phyloP scores from a whole-genome alignment of 768 basidiomycete species.

The Rubroboletus pulcherrimus region DNA sequence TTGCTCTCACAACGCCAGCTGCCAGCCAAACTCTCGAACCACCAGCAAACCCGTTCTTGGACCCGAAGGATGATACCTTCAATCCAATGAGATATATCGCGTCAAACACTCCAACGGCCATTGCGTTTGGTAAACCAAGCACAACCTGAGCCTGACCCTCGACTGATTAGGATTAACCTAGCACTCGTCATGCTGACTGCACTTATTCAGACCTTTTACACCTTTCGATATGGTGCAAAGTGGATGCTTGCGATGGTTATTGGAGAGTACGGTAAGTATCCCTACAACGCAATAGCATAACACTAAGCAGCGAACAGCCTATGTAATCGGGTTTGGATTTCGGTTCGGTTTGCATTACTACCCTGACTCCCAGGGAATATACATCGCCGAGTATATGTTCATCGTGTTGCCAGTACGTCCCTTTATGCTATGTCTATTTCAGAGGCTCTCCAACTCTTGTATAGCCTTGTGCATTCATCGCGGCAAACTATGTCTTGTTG shows the following conservation, averaged over 20 bases:
- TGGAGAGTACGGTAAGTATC: constrained; percentile 52
- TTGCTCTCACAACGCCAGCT: not conserved
- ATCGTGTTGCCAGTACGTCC: constrained; percentile 49
- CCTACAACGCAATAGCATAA: not conserved
- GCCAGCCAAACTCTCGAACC: constrained; percentile 3
- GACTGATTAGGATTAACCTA: not conserved
- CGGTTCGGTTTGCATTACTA: constrained; percentile 53
- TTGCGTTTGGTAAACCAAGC: constrained; percentile 42
- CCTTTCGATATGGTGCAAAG: constrained; percentile 44
- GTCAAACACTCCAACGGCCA: constrained; percentile 46
- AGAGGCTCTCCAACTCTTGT: not conserved
- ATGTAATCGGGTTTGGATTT: constrained; percentile 51
- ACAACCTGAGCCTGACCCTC: not conserved
- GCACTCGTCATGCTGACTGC: constrained; percentile 39
- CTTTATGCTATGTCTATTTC: constrained; percentile 6
- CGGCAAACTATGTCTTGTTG: constrained; percentile 63
- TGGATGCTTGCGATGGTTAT: constrained; percentile 63
- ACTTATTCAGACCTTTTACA: constrained; percentile 41
- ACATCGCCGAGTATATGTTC: constrained; percentile 56
- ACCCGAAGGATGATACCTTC: constrained; percentile 50
- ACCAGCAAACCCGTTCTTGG: constrained; percentile 18
- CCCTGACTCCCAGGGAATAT: constrained; percentile 50
- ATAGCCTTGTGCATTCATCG: constrained; percentile 73
- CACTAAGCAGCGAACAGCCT: constrained; percentile 36
- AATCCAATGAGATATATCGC: constrained; percentile 57